These are phyloP conservation scores for Leccinum truebloodii DNA, from an alignment of 768 basidiomycete species.

Conservation along the genomic window DNA sequence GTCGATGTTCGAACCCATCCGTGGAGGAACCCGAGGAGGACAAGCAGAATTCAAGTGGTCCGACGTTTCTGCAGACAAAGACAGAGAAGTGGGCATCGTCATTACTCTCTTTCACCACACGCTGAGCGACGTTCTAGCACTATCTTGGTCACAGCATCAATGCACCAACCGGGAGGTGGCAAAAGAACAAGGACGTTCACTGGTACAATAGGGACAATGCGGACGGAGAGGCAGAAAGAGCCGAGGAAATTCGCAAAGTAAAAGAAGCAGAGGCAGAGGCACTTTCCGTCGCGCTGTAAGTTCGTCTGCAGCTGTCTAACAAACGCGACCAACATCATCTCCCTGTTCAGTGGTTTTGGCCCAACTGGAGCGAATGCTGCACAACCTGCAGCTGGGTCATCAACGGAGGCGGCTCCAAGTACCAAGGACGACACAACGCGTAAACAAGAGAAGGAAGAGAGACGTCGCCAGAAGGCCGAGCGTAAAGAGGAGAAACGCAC, in stretches of 20 bases:
- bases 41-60: conserved; percentile 92
- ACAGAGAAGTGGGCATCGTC: conserved; percentile 67
- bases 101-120: neutral
- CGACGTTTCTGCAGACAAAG: conserved; percentile 90
- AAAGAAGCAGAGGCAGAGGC: conserved; percentile 93
- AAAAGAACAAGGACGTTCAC: conserved; percentile 95
- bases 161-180: conserved; percentile 95
- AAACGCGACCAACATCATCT: conserved; percentile 8
- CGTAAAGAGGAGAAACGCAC: conserved; percentile 62
- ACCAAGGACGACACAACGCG: conserved; percentile 35
- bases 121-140: conserved; percentile 52
- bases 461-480: conserved; percentile 49
- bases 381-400: conserved; percentile 22
- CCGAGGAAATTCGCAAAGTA: conserved; percentile 75
- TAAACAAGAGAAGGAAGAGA: conserved; percentile 49
- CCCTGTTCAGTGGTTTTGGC: conserved; percentile 68
- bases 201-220: conserved; percentile 82
- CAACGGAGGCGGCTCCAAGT: conserved; percentile 19
- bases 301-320: conserved; percentile 8
- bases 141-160: conserved; percentile 96
- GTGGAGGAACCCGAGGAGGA: conserved; percentile 90
- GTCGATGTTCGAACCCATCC: conserved; percentile 75
- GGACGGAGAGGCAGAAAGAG: conserved; percentile 45
- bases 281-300: conserved; percentile 74
- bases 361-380: conserved; percentile 44